Evolutionary conservation across 768 basidiomycete species (phyloP).

Genomic region (Imleria badia): DNA sequence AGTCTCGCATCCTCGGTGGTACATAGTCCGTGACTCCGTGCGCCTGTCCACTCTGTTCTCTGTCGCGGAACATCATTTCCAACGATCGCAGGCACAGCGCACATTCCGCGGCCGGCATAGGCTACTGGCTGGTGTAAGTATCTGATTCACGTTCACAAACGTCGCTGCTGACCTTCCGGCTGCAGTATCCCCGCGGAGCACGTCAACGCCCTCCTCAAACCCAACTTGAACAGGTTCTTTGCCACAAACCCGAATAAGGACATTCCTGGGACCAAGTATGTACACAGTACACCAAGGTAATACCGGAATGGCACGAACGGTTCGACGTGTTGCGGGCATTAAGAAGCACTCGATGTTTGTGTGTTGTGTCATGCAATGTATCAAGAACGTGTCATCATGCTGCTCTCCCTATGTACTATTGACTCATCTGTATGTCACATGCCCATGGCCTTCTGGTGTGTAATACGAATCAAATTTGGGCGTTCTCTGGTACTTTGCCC

Average conservation of each 20-base stretch:
- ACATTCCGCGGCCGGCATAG: conserved; percentile 86
- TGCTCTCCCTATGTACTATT: neutral
- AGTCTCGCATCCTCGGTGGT: no score
- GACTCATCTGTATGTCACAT: neutral
- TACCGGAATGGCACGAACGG: conserved; percentile 15
- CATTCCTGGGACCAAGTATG: conserved; percentile 71
- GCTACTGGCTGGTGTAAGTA: conserved; percentile 82
- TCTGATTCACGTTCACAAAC: conserved; percentile 2
- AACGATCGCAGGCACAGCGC: conserved; percentile 57
- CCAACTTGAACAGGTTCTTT: conserved; percentile 86
- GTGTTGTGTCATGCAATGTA: neutral
- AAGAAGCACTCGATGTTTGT: neutral
- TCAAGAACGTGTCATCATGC: neutral
- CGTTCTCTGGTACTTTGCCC: neutral
- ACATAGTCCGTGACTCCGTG: no score
- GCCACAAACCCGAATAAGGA: conserved; percentile 85
- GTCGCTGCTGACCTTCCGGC: neutral
- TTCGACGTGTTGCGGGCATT: conserved; percentile 11
- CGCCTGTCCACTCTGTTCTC: no score
- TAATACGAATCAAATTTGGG: no score
- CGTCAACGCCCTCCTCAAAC: conserved; percentile 71
- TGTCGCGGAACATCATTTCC: neutral
- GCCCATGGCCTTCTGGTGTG: no score
- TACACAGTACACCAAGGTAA: conserved; percentile 47
- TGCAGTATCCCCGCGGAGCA: conserved; percentile 81